Evolutionary conservation across 805 yeast genomes (phyloP).

Genomic region (Metschnikowia arizonensis): DNA sequence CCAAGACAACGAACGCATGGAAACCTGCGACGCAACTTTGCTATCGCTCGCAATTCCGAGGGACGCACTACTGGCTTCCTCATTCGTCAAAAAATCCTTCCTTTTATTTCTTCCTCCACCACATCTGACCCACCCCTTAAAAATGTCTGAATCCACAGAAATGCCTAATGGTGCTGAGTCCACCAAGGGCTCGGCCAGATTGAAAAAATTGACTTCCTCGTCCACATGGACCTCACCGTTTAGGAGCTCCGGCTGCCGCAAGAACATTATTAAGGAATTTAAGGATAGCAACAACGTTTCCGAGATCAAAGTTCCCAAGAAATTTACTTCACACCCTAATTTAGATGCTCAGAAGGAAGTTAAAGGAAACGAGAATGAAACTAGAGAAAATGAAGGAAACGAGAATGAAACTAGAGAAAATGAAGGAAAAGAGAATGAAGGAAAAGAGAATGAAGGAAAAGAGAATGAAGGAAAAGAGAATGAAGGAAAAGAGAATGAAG

Average conservation of each 20-base stretch:
- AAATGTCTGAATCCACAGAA: conserved; percentile 13
- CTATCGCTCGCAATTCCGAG: neutral
- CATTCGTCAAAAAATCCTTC: neutral
- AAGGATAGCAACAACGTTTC: conserved; percentile 32
- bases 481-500: too few relatives aligned
- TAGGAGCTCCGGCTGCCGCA: conserved; percentile 24
- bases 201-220: conserved; percentile 23
- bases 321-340: conserved; percentile 39
- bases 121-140: neutral
- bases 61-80: neutral
- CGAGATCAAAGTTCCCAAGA: conserved; percentile 36
- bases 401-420: too few relatives aligned
- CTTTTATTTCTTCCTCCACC: neutral
- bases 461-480: too few relatives aligned
- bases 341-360: conserved; percentile 25
- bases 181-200: conserved; percentile 15
- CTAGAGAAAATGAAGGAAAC: too few relatives aligned
- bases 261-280: conserved; percentile 34
- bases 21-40: conserved; percentile 1
- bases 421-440: too few relatives aligned
- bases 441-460: too few relatives aligned
- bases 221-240: conserved; percentile 43
- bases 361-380: conserved; percentile 7
- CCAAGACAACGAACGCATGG: neutral
- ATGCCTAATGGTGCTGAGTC: conserved; percentile 8